A percentile compares a stretch with the other conserved stretches of the same genome.
These are phyloP conservation scores for Tricholoma matsutake DNA, from an alignment of 768 basidiomycete genomes.

Conservation along the genomic window DNA sequence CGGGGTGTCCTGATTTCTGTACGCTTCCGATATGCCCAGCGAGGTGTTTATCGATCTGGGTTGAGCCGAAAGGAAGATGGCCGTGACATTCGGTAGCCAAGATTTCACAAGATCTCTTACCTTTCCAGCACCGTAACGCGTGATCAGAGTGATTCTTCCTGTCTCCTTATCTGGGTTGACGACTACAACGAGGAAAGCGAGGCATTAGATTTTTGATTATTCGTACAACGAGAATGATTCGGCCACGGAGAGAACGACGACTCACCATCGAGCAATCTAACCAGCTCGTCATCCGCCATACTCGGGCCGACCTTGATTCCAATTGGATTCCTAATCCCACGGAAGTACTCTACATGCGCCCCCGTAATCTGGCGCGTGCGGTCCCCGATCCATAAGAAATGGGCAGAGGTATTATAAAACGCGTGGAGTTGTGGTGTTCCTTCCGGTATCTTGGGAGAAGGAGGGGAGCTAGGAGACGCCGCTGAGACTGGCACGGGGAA, in stretches of 20 bases:
- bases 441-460: constrained; percentile 8
- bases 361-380: constrained; percentile 88
- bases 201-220: background rate
- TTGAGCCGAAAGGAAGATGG: background rate
- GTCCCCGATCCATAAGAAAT: constrained; percentile 98
- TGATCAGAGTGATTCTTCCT: constrained; percentile 88
- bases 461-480: constrained; percentile 13
- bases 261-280: constrained; percentile 72
- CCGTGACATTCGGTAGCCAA: background rate
- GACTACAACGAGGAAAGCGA: constrained; percentile 41
- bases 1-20: constrained; percentile 76
- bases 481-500: constrained; percentile 33
- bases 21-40: constrained; percentile 82
- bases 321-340: constrained; percentile 89
- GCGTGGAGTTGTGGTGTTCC: constrained; percentile 27
- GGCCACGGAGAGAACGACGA: constrained; percentile 4
- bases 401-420: constrained; percentile 88
- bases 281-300: constrained; percentile 76
- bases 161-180: constrained; percentile 82
- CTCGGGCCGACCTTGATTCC: constrained; percentile 96
- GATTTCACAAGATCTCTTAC: constrained; percentile 31
- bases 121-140: constrained; percentile 89
- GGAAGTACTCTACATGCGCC: constrained; percentile 94
- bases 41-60: constrained; percentile 72
- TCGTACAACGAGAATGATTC: background rate